Base-by-base conservation (phyloP, 495 filamentous ascomycete species). In the Acidomyces sp. region DNA sequence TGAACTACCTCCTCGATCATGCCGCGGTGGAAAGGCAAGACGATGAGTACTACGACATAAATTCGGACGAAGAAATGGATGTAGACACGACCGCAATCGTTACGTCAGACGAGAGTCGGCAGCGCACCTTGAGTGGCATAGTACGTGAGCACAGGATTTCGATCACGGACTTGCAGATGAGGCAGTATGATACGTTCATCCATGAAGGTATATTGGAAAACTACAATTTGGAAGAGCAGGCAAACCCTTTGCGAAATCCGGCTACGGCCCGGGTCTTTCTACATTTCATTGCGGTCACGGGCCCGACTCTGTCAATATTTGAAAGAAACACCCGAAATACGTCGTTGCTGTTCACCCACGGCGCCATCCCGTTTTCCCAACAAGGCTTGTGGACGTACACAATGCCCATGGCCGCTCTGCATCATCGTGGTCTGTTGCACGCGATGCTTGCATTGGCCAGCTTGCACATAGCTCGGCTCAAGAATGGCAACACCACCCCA, bases 241-340 rank as follows among this genome's bases (percentile, higher is more conserved):
- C 78, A 3, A 86, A 83, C 24, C 90, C 87, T 4, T 61, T 95
- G 18, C 82, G 77, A 51, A 86, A 96, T 53, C 69, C 74, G 2
- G 76, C 78, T 41, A 92, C 85, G 1, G 85, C 85, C 7, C 73
- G 80, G 23, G 74, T 95, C 12, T 97, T 96, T 56, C 78, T 79
- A 54, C 85, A 96, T 62, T 97, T 95, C 58, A 75, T 95, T 19
- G 78, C 85, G 50, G 78, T 87, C 6, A 93, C 86, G 2, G 90
- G 80, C 0, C 85, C 88, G 1, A 80, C 71, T 48, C 68, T 96
- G 46, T 93, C 87, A 2, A 69, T 94, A 18, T 94, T 82, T 48
- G 88, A 96, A 57, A 69, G 90, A 23, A 75, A 85, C 60, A 77
- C 82, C 10, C 71, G 77, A 12, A 87, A 93, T 55, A 72, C 85